These are phyloP conservation scores for Wickerhamiella domercqiae DNA, from an alignment of 805 yeast species.

Conservation along the genomic window DNA sequence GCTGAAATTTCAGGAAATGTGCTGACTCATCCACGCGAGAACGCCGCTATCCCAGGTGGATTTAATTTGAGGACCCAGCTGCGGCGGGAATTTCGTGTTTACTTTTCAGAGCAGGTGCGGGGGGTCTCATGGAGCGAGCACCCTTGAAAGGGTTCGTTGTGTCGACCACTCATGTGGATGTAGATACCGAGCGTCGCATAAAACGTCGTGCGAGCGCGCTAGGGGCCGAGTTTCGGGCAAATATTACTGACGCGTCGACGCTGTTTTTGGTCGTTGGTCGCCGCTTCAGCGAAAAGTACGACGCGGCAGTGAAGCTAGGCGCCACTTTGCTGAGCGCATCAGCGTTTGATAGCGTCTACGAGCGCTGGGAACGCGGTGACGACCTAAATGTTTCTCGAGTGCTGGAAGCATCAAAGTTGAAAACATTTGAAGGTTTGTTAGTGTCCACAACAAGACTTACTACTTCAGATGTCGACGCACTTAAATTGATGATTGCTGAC, in stretches of 20 bases:
- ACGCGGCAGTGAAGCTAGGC: constrained; percentile 37
- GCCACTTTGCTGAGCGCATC: constrained; percentile 38
- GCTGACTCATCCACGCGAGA: no score
- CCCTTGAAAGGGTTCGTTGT: constrained; percentile 9
- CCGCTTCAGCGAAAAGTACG: constrained; percentile 38
- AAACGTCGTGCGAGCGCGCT: constrained; percentile 10
- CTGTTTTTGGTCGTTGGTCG: constrained; percentile 37
- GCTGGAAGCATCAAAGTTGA: constrained; percentile 14
- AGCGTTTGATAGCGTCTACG: constrained; percentile 31
- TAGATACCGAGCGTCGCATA: constrained; percentile 10
- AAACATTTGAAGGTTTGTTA: constrained; percentile 21
- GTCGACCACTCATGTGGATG: constrained; percentile 11
- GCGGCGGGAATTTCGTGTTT: no score
- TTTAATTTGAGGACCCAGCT: no score
- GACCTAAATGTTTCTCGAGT: constrained; percentile 22
- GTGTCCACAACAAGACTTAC: constrained; percentile 28
- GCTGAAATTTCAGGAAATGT: no score
- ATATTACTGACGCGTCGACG: constrained; percentile 5
- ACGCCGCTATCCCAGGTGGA: no score
- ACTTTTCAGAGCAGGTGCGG: no score
- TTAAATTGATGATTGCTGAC: constrained; percentile 18
- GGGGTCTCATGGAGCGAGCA: no score
- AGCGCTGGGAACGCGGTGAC: constrained; percentile 38
- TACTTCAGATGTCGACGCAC: constrained; percentile 16
- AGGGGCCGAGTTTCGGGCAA: constrained; percentile 14